phyloP scores from a whole-genome alignment of 2,329 filamentous ascomycete genomes.

The Nakataea oryzae region DNA sequence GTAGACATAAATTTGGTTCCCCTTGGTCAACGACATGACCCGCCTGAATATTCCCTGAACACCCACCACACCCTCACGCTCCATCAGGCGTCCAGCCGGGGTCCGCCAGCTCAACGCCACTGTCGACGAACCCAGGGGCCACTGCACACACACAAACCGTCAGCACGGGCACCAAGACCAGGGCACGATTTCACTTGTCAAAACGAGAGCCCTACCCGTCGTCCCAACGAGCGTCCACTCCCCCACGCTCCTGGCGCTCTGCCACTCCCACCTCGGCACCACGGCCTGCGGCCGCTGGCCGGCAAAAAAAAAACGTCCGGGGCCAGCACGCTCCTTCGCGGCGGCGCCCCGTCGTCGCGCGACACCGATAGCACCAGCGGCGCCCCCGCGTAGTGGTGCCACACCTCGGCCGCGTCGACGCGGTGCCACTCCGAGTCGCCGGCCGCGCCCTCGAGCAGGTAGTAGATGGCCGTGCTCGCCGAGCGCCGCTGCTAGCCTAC shows the following conservation, averaged over 20 bases:
- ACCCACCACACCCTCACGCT: neutral
- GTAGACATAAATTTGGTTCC: too few species aligned
- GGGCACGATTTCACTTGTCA: neutral
- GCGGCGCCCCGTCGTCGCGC: conserved; percentile 27
- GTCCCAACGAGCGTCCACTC: conserved; percentile 37
- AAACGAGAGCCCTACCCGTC: conserved; percentile 8
- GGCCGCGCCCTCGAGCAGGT: conserved; percentile 40
- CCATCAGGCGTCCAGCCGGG: neutral
- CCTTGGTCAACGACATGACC: too few species aligned
- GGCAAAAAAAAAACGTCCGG: conserved; percentile 31
- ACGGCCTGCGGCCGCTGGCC: conserved; percentile 32
- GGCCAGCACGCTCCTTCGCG: conserved; percentile 25
- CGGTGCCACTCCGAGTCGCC: conserved; percentile 39
- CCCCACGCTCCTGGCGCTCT: conserved; percentile 31
- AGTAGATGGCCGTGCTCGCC: conserved; percentile 53
- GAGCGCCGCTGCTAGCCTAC: conserved; percentile 40
- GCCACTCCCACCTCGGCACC: conserved; percentile 30
- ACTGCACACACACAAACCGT: neutral
- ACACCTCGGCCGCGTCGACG: conserved; percentile 36
- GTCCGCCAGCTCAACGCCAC: neutral
- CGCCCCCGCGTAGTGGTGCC: conserved; percentile 44
- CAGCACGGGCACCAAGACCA: neutral
- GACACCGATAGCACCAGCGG: conserved; percentile 34
- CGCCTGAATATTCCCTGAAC: too few species aligned
- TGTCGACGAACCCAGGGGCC: neutral